These are phyloP conservation scores for Paxillus involutus DNA, from an alignment of 768 basidiomycete genomes.

Conservation along the genomic window DNA sequence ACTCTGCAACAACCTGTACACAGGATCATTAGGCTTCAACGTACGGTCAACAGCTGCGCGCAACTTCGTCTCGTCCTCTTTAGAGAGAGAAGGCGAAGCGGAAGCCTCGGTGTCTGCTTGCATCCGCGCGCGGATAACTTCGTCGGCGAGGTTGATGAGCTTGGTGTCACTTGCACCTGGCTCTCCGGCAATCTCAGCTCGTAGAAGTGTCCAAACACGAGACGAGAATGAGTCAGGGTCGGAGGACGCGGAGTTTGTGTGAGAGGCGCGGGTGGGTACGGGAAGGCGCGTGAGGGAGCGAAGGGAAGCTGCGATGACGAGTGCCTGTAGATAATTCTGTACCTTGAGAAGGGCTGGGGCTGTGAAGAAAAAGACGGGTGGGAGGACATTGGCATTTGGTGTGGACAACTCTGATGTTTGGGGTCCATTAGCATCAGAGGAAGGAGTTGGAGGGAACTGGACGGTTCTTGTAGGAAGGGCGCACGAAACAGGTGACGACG, in stretches of 20 bases:
- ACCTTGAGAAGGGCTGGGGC: conserved; percentile 51
- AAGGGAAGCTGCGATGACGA: conserved; percentile 63
- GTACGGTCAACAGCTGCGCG: conserved; percentile 65
- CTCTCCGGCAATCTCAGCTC: conserved; percentile 47
- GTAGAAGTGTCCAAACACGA: conserved; percentile 67
- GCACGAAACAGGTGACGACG: conserved; percentile 38
- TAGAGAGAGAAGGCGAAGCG: conserved; percentile 13
- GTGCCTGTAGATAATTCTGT: conserved; percentile 72
- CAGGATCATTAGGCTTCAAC: conserved; percentile 60
- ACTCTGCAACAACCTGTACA: conserved; percentile 61
- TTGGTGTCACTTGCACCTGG: conserved; percentile 45
- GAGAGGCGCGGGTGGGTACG: conserved; percentile 5
- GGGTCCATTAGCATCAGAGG: neutral
- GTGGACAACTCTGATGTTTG: conserved; percentile 1
- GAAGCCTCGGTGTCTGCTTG: conserved; percentile 11
- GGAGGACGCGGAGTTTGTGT: conserved; percentile 6
- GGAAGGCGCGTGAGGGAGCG: conserved; percentile 53
- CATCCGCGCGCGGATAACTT: conserved; percentile 58
- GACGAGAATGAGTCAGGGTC: conserved; percentile 43
- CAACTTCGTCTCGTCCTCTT: conserved; percentile 49
- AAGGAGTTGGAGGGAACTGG: conserved; percentile 1
- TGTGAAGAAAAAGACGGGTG: conserved; percentile 66
- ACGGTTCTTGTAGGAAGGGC: conserved; percentile 28
- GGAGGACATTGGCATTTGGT: conserved; percentile 44
- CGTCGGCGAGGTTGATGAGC: conserved; percentile 69